A percentile compares a stretch with the other conserved stretches of the same genome.
These are phyloP conservation scores for Paspalum notatum DNA, from an alignment of 176 grass and related monocot species.

Conservation along the genomic window DNA sequence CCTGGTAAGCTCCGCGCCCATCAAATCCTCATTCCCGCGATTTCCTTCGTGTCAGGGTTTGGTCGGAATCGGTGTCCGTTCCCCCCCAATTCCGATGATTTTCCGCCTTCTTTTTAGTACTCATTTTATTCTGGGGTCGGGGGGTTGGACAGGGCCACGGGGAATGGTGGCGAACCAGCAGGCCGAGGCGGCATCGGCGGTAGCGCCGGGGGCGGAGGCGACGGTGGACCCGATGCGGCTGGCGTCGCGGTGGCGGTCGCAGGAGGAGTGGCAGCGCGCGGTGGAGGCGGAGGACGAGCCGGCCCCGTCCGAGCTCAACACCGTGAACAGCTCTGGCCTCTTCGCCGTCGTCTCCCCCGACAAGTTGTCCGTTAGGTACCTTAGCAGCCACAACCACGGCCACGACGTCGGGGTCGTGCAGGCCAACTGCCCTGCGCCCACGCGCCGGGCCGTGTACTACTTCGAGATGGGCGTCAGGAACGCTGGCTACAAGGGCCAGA, in stretches of 20 bases:
- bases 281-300: conserved; percentile 72
- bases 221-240: conserved; percentile 59
- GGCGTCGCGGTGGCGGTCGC: conserved; percentile 74
- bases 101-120: not conserved
- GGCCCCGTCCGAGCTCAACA: conserved; percentile 86
- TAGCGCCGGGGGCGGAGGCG: conserved; percentile 5
- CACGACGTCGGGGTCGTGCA: conserved; percentile 96
- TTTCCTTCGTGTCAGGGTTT: conserved; percentile 27
- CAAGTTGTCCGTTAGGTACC: conserved; percentile 84
- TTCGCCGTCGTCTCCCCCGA: conserved; percentile 83
- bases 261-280: conserved; percentile 58
- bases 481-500: conserved; percentile 67
- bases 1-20: conserved; percentile 34
- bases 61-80: conserved; percentile 12
- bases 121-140: not conserved
- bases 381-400: conserved; percentile 55
- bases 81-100: not conserved
- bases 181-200: conserved; percentile 9
- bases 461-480: conserved; percentile 94
- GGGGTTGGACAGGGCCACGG: conserved; percentile 28
- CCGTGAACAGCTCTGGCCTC: conserved; percentile 91
- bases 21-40: not conserved
- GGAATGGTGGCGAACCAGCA: conserved; percentile 61
- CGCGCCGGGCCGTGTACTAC: conserved; percentile 68
- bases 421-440: conserved; percentile 75